Evolutionary conservation across 2,329 filamentous ascomycete genomes (phyloP), one percentile per base, ranked within the genome.

Genomic region (Fusarium humuli): DNA sequence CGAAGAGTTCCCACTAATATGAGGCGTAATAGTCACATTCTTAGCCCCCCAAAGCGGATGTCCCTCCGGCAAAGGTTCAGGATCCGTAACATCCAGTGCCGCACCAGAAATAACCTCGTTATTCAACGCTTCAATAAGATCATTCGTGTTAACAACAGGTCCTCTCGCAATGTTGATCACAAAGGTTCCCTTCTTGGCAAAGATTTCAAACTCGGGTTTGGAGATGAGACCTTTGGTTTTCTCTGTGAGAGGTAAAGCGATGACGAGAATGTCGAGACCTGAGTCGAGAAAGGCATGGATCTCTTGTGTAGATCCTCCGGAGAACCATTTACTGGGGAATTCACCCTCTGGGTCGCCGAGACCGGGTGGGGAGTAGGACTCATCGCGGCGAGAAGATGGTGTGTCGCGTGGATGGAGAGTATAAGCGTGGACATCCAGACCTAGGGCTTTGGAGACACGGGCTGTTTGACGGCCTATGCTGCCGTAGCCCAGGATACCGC

Each of bases 11-110:
- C 81, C 82, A 52, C 83, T 85, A 13, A 86, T 76, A 65, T 87
- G 85, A 18, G 85, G 85, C 23, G 84, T 85, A 47, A 95, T 86
- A 54, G 91, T 86, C 18, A 91, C 83, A 77, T 94, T 94, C 64
- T 87, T 87, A 16, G 90, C 83, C 27, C 82, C 85, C 92, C 92
- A 95, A 53, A 95, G 80, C 67, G 87, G 85, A 75, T 92, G 88
- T 7, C 90, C 87, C 4, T 83, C 79, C 0, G 92, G 91, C 67
- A 95, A 77, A 1, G 93, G 93, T 78, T 95, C 93, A 0, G 92
- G 92, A 65, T 94, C 92, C 3, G 92, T 92, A 2, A 95, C 92
- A 76, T 94, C 92, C 42, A 95, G 79, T 3, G 92, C 92, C 0
- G 92, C 93, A 30, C 92, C 92, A 5, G 83, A 75, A 49, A 85